These are phyloP conservation scores for Deinandra increscens DNA, from an alignment of 129 eudicot genomes.

Conservation along the genomic window DNA sequence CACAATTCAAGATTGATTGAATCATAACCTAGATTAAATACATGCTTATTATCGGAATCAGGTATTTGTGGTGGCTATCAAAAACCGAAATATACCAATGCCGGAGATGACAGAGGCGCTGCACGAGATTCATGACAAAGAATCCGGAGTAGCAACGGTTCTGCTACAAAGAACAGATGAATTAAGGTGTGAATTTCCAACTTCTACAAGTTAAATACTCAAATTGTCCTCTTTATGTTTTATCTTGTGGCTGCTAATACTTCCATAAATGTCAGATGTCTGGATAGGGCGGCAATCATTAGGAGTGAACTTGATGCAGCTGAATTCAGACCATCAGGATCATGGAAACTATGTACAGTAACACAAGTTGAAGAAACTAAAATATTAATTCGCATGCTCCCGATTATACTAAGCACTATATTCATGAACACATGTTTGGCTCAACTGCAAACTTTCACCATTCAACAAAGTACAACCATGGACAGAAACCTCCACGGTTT, in stretches of 20 bases:
- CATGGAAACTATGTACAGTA: slow-evolving; percentile 67
- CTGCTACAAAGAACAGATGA: slow-evolving; percentile 60
- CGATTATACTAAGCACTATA: slow-evolving; percentile 65
- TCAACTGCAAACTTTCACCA: slow-evolving; percentile 76
- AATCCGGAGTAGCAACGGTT: slow-evolving; percentile 41
- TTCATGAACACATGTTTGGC: slow-evolving; percentile 90
- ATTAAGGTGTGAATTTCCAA: slow-evolving; percentile 44
- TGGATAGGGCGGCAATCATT: slow-evolving; percentile 65
- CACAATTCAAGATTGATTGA: not conserved
- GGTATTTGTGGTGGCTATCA: slow-evolving; percentile 76
- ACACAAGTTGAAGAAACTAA: slow-evolving; percentile 81
- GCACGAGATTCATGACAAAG: slow-evolving; percentile 58
- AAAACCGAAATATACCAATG: slow-evolving; percentile 53
- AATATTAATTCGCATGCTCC: slow-evolving; percentile 66
- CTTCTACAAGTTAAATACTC: not conserved
- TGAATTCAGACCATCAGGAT: slow-evolving; percentile 26
- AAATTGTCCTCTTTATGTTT: not conserved
- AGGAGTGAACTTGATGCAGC: slow-evolving; percentile 29
- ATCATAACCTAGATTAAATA: slow-evolving; percentile 3
- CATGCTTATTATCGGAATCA: slow-evolving; percentile 19
- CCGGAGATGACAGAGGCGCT: slow-evolving; percentile 54
- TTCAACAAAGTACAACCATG: slow-evolving; percentile 77
- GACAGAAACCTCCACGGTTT: slow-evolving; percentile 56
- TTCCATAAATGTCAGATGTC: slow-evolving; percentile 38
- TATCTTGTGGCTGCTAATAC: slow-evolving; percentile 3